A percentile compares a stretch with the other conserved stretches of the same genome.
These are phyloP conservation scores for Scleroderma bovista DNA, from an alignment of 768 basidiomycete genomes.

Conservation along the genomic window DNA sequence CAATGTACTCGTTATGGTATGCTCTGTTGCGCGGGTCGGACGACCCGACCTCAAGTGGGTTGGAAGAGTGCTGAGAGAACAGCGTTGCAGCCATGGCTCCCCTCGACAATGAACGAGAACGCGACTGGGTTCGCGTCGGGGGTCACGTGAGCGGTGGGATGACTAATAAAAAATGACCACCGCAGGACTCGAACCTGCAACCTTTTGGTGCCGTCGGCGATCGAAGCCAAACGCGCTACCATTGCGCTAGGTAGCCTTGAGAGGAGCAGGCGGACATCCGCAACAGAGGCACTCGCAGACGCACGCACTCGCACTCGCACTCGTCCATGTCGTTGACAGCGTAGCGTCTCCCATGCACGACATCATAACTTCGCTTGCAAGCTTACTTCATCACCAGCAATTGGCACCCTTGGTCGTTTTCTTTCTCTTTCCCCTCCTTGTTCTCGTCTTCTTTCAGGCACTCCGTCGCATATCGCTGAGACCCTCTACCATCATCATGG, in stretches of 20 bases:
- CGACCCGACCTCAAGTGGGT: conserved; percentile 64
- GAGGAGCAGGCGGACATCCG: rapidly evolving
- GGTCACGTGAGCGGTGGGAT: conserved; percentile 25
- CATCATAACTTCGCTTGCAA: conserved; percentile 34
- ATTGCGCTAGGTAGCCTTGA: conserved; percentile 82
- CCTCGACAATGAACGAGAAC: background rate
- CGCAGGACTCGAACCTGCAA: conserved; percentile 97
- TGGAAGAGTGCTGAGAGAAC: conserved; percentile 69
- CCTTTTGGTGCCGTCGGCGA: conserved; percentile 79
- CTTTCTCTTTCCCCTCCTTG: conserved; percentile 36
- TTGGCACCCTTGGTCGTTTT: conserved; percentile 51
- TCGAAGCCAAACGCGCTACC: conserved; percentile 96
- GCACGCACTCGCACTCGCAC: background rate
- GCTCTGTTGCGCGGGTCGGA: conserved; percentile 49
- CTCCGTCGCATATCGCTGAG: conserved; percentile 25
- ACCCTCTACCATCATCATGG: conserved; percentile 37
- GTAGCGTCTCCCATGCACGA: conserved; percentile 29
- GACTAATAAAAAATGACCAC: conserved; percentile 67
- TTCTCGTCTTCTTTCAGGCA: conserved; percentile 27
- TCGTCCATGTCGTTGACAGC: conserved; percentile 17
- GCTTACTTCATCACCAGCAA: conserved; percentile 45
- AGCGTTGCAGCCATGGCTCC: conserved; percentile 34
- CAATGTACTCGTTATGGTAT: conserved; percentile 36
- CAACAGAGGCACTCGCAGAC: background rate
- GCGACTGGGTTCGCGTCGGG: background rate